Percentiles rank a stretch among this genome's conserved stretches.
Conservation (phyloP, 2,329 filamentous ascomycete genomes). For the Aplosporella prunicola region DNA sequence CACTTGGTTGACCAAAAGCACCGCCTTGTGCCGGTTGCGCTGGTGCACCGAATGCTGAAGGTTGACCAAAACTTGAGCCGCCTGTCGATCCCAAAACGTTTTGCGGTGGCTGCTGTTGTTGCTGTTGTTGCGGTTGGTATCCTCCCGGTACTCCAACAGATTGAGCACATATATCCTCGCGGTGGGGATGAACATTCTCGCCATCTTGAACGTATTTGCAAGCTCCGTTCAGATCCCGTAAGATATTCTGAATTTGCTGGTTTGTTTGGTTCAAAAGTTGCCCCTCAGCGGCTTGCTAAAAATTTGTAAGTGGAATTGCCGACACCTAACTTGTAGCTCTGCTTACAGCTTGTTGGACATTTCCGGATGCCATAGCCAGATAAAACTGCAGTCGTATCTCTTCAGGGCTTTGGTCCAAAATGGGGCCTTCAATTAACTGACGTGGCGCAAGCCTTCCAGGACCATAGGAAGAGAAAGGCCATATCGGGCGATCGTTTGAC, state of each 20-base stretch:
- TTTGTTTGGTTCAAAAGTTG: constrained; percentile 2
- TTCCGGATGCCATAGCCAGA: constrained; percentile 52
- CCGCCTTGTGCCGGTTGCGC: neutral
- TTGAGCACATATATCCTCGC: constrained; percentile 13
- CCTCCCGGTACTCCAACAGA: neutral
- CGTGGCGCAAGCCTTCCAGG: constrained; percentile 67
- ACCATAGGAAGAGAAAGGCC: constrained; percentile 80
- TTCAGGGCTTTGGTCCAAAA: constrained; percentile 78
- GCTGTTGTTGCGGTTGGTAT: constrained; percentile 1
- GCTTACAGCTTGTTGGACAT: constrained; percentile 44
- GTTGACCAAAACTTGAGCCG: no score
- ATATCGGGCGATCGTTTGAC: constrained; percentile 62
- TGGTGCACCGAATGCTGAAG: constrained; percentile 11
- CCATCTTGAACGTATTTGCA: constrained; percentile 29
- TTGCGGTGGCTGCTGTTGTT: constrained; percentile 3
- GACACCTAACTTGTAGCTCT: no score
- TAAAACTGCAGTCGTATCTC: constrained; percentile 72
- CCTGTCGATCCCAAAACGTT: constrained; percentile 5
- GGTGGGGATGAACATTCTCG: constrained; percentile 25
- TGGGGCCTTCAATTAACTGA: constrained; percentile 72
- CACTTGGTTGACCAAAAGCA: constrained; percentile 16
- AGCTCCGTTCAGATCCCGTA: constrained; percentile 62
- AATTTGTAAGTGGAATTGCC: neutral
- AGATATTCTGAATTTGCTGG: constrained; percentile 61
- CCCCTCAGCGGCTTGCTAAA: constrained; percentile 10